Percentiles rank a stretch among this genome's conserved stretches.
phyloP scores from a whole-genome alignment of 225 moss, liverwort and hornwort species.

The Sphagnum tenellum region DNA sequence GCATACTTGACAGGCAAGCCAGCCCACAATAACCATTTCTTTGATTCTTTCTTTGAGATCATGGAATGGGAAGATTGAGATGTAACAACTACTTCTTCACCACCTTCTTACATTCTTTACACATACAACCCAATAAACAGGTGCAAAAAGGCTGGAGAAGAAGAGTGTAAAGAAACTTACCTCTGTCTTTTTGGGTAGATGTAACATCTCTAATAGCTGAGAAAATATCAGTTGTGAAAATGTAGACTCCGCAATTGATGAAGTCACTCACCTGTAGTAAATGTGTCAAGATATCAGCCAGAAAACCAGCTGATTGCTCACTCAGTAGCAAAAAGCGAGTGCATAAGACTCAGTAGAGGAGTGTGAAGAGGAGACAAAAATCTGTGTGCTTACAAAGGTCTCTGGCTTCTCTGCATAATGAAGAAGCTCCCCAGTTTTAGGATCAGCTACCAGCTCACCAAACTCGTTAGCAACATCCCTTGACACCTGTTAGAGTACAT shows the following conservation, averaged over 20 bases:
- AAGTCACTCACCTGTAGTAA: constrained; percentile 78
- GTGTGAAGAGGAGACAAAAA: no score
- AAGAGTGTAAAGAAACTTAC: constrained; percentile 31
- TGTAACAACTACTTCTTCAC: no score
- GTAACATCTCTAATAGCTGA: constrained; percentile 69
- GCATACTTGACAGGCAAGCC: no score
- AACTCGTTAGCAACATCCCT: constrained; percentile 87
- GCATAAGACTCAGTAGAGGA: no score
- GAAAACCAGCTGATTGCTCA: not conserved
- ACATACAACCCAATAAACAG: no score
- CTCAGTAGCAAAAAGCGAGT: not conserved
- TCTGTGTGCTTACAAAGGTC: constrained; percentile 61
- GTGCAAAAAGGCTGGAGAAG: no score
- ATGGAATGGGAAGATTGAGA: no score
- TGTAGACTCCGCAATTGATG: constrained; percentile 98
- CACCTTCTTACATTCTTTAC: no score
- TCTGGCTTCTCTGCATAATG: constrained; percentile 98
- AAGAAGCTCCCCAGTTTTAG: constrained; percentile 72
- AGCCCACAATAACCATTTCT: no score
- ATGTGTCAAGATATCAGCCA: not conserved
- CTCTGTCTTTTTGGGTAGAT: constrained; percentile 57
- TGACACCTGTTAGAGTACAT: constrained; percentile 49
- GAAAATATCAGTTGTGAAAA: constrained; percentile 92
- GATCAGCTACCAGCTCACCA: constrained; percentile 94
- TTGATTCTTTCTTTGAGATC: no score